These are phyloP conservation scores for Tricholomella constricta DNA, from an alignment of 768 basidiomycete genomes.

Conservation along the genomic window DNA sequence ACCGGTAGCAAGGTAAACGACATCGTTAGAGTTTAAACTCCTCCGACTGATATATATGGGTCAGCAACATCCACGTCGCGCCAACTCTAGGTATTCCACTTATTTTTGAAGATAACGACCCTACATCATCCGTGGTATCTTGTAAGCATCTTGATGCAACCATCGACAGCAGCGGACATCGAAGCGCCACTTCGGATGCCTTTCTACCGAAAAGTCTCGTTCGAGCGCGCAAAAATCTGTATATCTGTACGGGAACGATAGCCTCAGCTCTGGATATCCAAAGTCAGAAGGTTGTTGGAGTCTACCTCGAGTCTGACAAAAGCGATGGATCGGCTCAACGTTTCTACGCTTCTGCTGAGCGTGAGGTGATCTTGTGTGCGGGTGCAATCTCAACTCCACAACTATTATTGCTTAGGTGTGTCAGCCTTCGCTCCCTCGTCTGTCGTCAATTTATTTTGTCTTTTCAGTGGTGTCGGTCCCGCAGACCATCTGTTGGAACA, in stretches of 20 bases:
- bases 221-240: constrained; percentile 17
- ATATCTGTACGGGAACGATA: constrained; percentile 21
- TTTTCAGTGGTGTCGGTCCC: constrained; percentile 45
- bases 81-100: constrained; percentile 22
- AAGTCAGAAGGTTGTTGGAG: background rate
- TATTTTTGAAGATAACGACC: constrained; percentile 18
- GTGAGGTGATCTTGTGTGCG: constrained; percentile 34
- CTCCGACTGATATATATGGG: background rate
- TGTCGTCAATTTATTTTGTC: background rate
- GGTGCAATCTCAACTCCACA: constrained; percentile 46
- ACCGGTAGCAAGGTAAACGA: constrained; percentile 3
- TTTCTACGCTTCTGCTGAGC: constrained; percentile 6
- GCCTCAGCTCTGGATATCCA: constrained; percentile 18
- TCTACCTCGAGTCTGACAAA: background rate
- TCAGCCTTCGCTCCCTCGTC: background rate
- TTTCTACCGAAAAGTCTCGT: constrained; percentile 22
- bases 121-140: constrained; percentile 16
- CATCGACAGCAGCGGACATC: constrained; percentile 17
- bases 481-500: constrained; percentile 28
- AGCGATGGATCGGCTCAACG: background rate
- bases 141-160: constrained; percentile 23
- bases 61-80: constrained; percentile 14
- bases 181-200: constrained; percentile 23
- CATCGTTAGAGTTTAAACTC: background rate
- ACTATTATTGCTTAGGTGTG: constrained; percentile 38